Conservation (phyloP, 139 green algal species). For the Chlorella vulgaris region DNA sequence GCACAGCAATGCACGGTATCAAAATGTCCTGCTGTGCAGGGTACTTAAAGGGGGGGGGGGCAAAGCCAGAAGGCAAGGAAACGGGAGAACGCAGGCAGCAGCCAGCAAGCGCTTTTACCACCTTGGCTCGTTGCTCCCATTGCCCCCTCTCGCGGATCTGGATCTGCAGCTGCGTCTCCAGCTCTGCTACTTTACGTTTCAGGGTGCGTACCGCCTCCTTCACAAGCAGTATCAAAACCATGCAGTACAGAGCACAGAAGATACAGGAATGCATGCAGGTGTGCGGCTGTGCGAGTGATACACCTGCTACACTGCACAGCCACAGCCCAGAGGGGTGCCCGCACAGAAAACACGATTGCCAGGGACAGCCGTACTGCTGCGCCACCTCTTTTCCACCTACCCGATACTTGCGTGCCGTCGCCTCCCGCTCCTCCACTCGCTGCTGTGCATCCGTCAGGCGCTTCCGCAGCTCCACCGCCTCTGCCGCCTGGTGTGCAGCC, state of each 20-base stretch:
- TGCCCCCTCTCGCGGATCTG: slow-evolving; percentile 3
- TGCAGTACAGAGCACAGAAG: background rate
- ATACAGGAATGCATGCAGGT: too few relatives aligned
- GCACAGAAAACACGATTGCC: too few relatives aligned
- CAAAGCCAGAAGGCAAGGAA: too few relatives aligned
- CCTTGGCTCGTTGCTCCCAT: slow-evolving; percentile 21
- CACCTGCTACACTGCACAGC: too few relatives aligned
- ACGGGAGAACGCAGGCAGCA: background rate
- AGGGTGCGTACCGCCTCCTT: slow-evolving; percentile 26
- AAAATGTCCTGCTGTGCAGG: too few relatives aligned
- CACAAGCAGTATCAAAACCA: background rate
- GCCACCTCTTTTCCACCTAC: background rate
- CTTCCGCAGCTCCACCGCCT: background rate
- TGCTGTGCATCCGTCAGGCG: background rate
- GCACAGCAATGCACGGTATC: too few relatives aligned
- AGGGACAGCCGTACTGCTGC: too few relatives aligned
- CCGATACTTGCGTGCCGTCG: slow-evolving; percentile 17
- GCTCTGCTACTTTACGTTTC: slow-evolving; percentile 17
- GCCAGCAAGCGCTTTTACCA: background rate
- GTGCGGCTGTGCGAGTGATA: too few relatives aligned
- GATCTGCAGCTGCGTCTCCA: slow-evolving; percentile 16
- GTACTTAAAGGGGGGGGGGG: too few relatives aligned
- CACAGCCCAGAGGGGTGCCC: too few relatives aligned
- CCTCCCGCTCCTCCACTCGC: slow-evolving; percentile 1
- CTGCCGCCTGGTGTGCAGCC: background rate